phyloP scores from a whole-genome alignment of 495 filamentous ascomycete genomes.

The Xylaria longipes region DNA sequence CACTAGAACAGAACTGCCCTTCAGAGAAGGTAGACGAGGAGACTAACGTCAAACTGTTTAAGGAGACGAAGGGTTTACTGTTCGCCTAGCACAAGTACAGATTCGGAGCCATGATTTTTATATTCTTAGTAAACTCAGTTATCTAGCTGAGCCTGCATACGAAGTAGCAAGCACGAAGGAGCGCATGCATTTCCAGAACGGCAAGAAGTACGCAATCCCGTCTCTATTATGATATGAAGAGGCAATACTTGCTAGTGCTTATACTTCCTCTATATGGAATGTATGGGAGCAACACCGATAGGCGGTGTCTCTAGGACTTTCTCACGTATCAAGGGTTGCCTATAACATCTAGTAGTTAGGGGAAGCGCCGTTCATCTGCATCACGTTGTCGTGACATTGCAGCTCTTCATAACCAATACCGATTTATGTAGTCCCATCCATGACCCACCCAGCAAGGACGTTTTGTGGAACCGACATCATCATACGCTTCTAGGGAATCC shows the following conservation, averaged over 20 bases:
- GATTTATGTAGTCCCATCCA: not conserved
- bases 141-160: not conserved
- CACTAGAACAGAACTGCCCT: not conserved
- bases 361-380: not conserved
- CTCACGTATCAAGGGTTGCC: not conserved
- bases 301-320: not conserved
- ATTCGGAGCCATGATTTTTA: not conserved
- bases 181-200: not conserved
- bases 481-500: not conserved
- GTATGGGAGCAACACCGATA: not conserved
- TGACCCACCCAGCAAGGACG: not conserved
- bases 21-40: not conserved
- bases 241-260: not conserved
- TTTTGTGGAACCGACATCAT: not conserved
- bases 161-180: not conserved
- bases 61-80: not conserved
- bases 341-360: not conserved
- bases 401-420: not conserved
- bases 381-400: not conserved
- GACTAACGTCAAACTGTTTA: not conserved
- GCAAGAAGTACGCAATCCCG: not conserved
- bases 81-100: not conserved
- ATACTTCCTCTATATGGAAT: not conserved
- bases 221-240: not conserved
- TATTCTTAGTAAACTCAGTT: not conserved